A percentile compares a stretch with the other conserved stretches of the same genome.
Conservation (phyloP, 1,284 basidiomycete species). For the Pisolithus thermaeus region DNA sequence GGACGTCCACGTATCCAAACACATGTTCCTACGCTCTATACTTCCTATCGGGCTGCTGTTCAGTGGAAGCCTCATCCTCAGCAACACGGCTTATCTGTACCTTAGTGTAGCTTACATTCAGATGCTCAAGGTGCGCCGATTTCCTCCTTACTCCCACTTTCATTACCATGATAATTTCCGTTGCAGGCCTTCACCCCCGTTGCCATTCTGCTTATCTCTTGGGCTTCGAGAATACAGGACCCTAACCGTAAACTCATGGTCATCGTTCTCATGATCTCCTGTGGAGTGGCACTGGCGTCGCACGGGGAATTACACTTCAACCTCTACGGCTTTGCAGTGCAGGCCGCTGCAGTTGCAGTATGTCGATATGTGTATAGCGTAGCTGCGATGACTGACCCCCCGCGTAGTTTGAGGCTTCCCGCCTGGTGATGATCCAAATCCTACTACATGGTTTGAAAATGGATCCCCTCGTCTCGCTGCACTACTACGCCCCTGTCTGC, state of each 20-base stretch:
- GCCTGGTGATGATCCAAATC: constrained; percentile 95
- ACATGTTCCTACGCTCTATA: constrained; percentile 83
- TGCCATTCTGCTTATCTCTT: constrained; percentile 92
- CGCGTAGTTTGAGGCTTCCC: constrained; percentile 75
- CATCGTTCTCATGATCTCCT: constrained; percentile 91
- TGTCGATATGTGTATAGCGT: constrained; percentile 23
- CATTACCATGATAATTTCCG: neutral
- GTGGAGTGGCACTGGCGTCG: constrained; percentile 83
- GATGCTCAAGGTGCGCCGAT: constrained; percentile 81
- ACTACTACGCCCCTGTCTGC: constrained; percentile 97
- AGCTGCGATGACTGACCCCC: constrained; percentile 4
- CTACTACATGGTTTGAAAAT: constrained; percentile 95
- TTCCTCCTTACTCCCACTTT: neutral
- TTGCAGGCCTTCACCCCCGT: constrained; percentile 91
- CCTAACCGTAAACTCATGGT: constrained; percentile 75
- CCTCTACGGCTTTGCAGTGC: constrained; percentile 80
- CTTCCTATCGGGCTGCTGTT: constrained; percentile 92
- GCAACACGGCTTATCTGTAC: constrained; percentile 92
- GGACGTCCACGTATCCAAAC: constrained; percentile 80
- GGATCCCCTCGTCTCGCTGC: constrained; percentile 93
- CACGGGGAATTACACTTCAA: constrained; percentile 87
- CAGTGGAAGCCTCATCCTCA: constrained; percentile 86
- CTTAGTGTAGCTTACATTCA: constrained; percentile 93
- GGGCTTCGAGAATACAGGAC: constrained; percentile 85
- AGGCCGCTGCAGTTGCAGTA: constrained; percentile 75